Evolutionary conservation across 1,284 basidiomycete genomes (phyloP).

Genomic region (Trichosporon inkin): DNA sequence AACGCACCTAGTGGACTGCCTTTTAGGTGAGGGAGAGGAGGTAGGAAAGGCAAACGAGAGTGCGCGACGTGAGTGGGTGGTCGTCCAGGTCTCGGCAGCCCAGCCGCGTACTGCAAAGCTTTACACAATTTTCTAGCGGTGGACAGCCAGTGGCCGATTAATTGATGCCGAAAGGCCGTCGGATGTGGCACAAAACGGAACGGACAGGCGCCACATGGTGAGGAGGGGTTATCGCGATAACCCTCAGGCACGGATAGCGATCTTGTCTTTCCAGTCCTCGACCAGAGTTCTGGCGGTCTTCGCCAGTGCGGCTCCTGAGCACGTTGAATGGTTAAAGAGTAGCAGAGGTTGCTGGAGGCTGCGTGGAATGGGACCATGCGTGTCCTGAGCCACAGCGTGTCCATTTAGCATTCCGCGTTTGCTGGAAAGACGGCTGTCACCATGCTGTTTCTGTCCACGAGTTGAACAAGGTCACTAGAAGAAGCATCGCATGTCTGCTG

Average conservation of each 20-base stretch:
- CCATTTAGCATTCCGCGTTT: no score
- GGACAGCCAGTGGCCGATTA: not conserved
- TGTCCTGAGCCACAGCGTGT: no score
- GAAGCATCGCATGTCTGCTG: no score
- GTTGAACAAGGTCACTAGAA: no score
- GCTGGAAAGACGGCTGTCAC: no score
- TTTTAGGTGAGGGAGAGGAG: constrained; percentile 24
- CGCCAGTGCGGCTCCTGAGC: no score
- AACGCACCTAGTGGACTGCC: constrained; percentile 24
- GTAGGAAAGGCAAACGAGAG: constrained; percentile 12
- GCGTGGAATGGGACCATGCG: no score
- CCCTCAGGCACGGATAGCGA: not conserved
- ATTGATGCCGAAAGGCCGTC: constrained; percentile 7
- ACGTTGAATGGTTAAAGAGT: no score
- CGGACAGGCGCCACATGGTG: not conserved
- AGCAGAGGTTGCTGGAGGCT: no score
- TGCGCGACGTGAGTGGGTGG: constrained; percentile 10
- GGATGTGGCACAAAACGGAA: not conserved
- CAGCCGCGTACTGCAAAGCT: not conserved
- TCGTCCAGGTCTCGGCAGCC: not conserved
- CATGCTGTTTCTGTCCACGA: no score
- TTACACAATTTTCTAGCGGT: not conserved
- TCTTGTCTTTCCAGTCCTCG: not conserved
- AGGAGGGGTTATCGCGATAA: not conserved
- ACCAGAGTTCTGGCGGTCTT: not conserved